Evolutionary conservation across 73 alveolate species (phyloP).

Genomic region (Strombidium stylifer): DNA sequence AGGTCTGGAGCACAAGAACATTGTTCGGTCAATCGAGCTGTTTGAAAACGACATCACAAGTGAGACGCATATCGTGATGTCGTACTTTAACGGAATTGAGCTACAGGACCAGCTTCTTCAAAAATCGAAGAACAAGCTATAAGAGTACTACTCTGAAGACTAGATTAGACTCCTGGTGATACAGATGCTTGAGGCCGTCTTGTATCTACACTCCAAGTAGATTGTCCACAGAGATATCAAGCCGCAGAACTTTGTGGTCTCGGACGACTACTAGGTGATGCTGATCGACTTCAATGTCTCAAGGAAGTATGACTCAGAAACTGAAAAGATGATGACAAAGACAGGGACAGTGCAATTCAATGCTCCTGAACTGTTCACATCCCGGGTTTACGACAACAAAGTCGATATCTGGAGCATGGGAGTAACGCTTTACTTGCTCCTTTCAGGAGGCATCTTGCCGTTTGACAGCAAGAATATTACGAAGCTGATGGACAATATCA

Average conservation of each 20-base stretch:
- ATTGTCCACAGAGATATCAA: conserved; percentile 73
- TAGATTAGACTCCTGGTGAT: conserved; percentile 47
- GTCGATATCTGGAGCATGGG: conserved; percentile 65
- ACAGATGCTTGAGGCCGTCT: conserved; percentile 55
- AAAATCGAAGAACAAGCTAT: conserved; percentile 8
- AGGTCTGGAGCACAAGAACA: conserved; percentile 26
- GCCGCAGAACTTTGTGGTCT: conserved; percentile 58
- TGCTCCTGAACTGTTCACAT: conserved; percentile 43
- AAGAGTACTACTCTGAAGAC: conserved; percentile 20
- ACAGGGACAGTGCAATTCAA: conserved; percentile 45
- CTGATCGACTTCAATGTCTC: conserved; percentile 70
- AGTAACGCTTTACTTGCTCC: conserved; percentile 34
- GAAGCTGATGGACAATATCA: conserved; percentile 13
- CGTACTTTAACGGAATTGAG: conserved; percentile 33
- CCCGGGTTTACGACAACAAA: conserved; percentile 16
- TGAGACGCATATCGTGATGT: conserved; percentile 37
- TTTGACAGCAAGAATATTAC: conserved; percentile 26
- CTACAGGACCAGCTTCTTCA: conserved; percentile 14
- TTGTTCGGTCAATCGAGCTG: conserved; percentile 19
- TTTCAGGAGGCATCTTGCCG: conserved; percentile 46
- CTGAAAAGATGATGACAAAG: conserved; percentile 37
- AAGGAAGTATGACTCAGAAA: background rate
- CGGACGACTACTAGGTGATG: conserved; percentile 52
- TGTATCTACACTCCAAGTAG: conserved; percentile 58
- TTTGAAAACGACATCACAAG: conserved; percentile 2